phyloP scores from a whole-genome alignment of 805 yeast genomes.

The Komagataella ulmi region DNA sequence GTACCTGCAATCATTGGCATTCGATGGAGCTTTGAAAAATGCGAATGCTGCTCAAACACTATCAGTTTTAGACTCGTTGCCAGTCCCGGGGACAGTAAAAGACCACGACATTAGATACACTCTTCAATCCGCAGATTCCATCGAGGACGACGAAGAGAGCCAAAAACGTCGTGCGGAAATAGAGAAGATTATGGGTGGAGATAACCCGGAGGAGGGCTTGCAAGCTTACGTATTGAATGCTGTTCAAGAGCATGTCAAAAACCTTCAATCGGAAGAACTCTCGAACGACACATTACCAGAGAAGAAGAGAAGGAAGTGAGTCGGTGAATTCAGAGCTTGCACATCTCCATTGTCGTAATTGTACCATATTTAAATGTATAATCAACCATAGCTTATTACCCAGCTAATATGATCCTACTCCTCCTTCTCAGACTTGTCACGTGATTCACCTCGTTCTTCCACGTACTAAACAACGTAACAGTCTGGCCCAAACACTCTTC shows the following conservation, averaged over 20 bases:
- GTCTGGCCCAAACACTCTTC: background rate
- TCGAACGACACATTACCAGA: background rate
- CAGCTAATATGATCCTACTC: background rate
- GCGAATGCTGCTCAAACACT: conserved; percentile 5
- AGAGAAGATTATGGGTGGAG: conserved; percentile 58
- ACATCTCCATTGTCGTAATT: background rate
- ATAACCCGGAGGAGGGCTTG: conserved; percentile 68
- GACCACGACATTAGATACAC: conserved; percentile 46
- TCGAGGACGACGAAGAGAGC: conserved; percentile 28
- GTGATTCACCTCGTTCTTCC: background rate
- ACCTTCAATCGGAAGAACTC: background rate
- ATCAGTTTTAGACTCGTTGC: conserved; percentile 3
- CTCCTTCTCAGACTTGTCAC: background rate
- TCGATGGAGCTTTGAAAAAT: conserved; percentile 14
- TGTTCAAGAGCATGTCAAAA: conserved; percentile 31
- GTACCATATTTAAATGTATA: background rate
- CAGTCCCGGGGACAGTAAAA: conserved; percentile 20
- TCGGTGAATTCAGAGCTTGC: background rate
- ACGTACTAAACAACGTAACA: background rate
- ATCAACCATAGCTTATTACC: background rate
- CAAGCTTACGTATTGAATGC: conserved; percentile 54
- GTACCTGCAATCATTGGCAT: conserved; percentile 37
- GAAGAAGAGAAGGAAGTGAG: background rate
- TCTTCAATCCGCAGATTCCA: conserved; percentile 29
- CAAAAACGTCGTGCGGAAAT: conserved; percentile 48